These are phyloP conservation scores for Clavispora fructus DNA, from an alignment of 805 yeast species.

Conservation along the genomic window DNA sequence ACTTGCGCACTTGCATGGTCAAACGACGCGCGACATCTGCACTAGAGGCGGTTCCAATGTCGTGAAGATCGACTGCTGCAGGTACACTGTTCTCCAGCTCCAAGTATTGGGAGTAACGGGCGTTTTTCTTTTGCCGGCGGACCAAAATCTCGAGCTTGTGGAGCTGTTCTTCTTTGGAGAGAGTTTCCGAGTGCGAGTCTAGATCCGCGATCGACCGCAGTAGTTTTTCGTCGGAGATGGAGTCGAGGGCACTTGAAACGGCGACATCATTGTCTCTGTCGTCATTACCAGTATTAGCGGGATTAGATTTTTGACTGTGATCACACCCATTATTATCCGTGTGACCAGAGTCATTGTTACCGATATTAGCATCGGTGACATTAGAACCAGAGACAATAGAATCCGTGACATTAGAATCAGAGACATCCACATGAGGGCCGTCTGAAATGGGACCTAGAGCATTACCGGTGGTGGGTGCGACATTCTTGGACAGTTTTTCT, in stretches of 20 bases:
- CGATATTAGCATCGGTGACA: too few relatives aligned
- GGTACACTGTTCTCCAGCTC: conserved; percentile 21
- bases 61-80: conserved; percentile 18
- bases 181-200: conserved; percentile 11
- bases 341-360: too few relatives aligned
- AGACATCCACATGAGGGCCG: too few relatives aligned
- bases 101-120: conserved; percentile 21
- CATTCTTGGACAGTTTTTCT: neutral
- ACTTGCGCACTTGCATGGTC: conserved; percentile 40
- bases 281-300: too few relatives aligned
- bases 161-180: conserved; percentile 15
- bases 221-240: conserved; percentile 3
- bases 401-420: too few relatives aligned
- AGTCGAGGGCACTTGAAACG: neutral
- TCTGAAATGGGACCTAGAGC: too few relatives aligned
- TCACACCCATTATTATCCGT: too few relatives aligned
- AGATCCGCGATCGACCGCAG: conserved; percentile 6
- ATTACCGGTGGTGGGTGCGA: too few relatives aligned
- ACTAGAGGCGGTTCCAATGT: conserved; percentile 20
- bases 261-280: neutral
- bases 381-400: too few relatives aligned
- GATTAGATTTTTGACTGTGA: too few relatives aligned
- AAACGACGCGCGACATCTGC: conserved; percentile 23
- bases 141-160: conserved; percentile 16
- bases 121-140: conserved; percentile 12